Percentiles rank a stretch among this genome's conserved stretches.
Conservation (phyloP, 1,284 basidiomycete genomes). For the Sanghuangporus weigelae region DNA sequence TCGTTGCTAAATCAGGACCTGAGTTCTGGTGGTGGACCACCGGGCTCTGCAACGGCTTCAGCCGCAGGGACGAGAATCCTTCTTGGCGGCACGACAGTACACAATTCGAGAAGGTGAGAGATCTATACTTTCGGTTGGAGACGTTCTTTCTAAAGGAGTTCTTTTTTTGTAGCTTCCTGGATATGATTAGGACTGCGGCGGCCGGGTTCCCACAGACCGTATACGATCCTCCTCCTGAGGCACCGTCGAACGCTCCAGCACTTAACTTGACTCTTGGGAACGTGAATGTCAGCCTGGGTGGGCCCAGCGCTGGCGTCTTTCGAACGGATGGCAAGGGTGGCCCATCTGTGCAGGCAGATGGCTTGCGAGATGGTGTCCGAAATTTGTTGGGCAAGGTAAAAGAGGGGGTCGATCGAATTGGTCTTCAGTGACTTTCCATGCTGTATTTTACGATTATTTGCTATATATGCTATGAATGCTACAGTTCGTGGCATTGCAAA, state of each 20-base stretch:
- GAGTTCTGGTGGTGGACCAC: slow-evolving; percentile 29
- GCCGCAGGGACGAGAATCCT: slow-evolving; percentile 64
- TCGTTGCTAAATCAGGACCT: slow-evolving; percentile 82
- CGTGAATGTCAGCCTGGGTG: slow-evolving; percentile 88
- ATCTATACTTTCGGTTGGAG: slow-evolving; percentile 2
- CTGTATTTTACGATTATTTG: background rate
- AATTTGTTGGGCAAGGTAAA: slow-evolving; percentile 84
- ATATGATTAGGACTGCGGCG: slow-evolving; percentile 66
- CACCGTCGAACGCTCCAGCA: slow-evolving; percentile 60
- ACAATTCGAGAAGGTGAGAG: slow-evolving; percentile 82
- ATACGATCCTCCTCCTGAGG: slow-evolving; percentile 66
- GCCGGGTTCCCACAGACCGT: slow-evolving; percentile 57
- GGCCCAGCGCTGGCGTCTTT: slow-evolving; percentile 79
- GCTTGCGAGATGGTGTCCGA: slow-evolving; percentile 80
- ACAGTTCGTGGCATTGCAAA: background rate
- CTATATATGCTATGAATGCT: background rate
- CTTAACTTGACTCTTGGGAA: slow-evolving; percentile 87
- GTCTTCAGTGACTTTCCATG: slow-evolving; percentile 17
- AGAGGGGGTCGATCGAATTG: slow-evolving; percentile 81
- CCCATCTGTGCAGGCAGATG: slow-evolving; percentile 74
- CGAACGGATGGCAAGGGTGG: slow-evolving; percentile 63
- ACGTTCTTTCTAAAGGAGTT: slow-evolving; percentile 14
- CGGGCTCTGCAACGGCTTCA: slow-evolving; percentile 39
- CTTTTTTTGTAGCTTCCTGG: slow-evolving; percentile 51
- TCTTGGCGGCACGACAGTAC: slow-evolving; percentile 88